phyloP scores from a whole-genome alignment of 1,284 basidiomycete genomes.

The Athelia sp. region DNA sequence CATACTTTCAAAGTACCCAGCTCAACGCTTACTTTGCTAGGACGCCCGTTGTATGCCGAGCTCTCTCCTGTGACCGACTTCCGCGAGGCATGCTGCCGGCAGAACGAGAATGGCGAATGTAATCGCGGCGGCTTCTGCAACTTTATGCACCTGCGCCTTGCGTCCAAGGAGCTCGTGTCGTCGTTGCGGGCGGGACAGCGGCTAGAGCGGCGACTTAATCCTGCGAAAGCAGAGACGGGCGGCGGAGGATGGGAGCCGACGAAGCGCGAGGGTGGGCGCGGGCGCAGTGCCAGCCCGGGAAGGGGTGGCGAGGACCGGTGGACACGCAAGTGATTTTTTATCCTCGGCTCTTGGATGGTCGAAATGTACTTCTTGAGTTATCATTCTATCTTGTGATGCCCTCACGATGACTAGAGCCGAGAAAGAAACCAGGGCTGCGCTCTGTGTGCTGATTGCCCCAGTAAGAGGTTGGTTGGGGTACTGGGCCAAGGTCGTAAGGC shows the following conservation, averaged over 20 bases:
- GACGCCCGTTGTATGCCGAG: slow-evolving; percentile 96
- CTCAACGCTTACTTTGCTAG: slow-evolving; percentile 36
- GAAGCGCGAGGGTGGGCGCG: slow-evolving; percentile 57
- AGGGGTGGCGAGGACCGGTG: slow-evolving; percentile 73
- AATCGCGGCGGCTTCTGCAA: slow-evolving; percentile 98
- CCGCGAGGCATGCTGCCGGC: slow-evolving; percentile 96
- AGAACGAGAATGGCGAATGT: slow-evolving; percentile 97
- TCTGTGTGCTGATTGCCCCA: too few relatives aligned
- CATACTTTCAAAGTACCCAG: slow-evolving; percentile 1
- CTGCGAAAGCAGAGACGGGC: slow-evolving; percentile 53
- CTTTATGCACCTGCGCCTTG: slow-evolving; percentile 95
- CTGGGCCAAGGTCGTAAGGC: too few relatives aligned
- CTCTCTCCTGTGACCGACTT: slow-evolving; percentile 98
- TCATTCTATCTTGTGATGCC: too few relatives aligned
- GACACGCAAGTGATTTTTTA: slow-evolving; percentile 47
- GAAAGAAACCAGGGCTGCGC: too few relatives aligned
- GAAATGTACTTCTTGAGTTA: too few relatives aligned
- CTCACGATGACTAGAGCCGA: too few relatives aligned
- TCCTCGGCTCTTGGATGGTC: too few relatives aligned
- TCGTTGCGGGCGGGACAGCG: slow-evolving; percentile 81
- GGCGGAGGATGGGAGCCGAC: slow-evolving; percentile 78
- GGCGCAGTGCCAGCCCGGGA: slow-evolving; percentile 71
- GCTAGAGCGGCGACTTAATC: slow-evolving; percentile 73
- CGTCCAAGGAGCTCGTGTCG: slow-evolving; percentile 76
- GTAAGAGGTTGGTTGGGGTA: too few relatives aligned